Base-by-base conservation (phyloP, 148 eudicot genomes). In the Rhododendron mucronatum region DNA sequence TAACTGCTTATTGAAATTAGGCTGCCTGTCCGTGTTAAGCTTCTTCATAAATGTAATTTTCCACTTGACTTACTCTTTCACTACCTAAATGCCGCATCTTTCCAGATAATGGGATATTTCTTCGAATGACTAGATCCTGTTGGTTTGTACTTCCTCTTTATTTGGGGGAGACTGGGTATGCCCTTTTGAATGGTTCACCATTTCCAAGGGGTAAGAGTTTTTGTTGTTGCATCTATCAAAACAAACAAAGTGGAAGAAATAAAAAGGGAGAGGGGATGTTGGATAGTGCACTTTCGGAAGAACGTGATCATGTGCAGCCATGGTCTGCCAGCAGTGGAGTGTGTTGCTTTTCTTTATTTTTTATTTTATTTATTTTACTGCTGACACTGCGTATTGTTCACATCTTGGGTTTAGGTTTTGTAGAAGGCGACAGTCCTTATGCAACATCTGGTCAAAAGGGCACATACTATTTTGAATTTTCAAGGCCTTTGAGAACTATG, bases 401-500 rank as follows among this genome's bases (percentile, higher is more conserved):
- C 48, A 79, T 82, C 30, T 15, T 87, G 13, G 35, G 47, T 53
- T 86, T 91, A 96, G 98, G 97, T 84, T 96, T 88, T 91, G 88
- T 93, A 41, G 92, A 92, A 84, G 96, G 85, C 63, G 96, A 96
- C 83, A 93, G 94, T 92, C 98, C 98, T 71, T 96, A 92, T 88
- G 84, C 86, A 82, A 91, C 94, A 71, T 78, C 92, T 73, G 98
- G 94, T 82, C 65, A 90, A 85, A 93, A 92, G 88, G 98, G 98
- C 82, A 94, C 94, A 18, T 96, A 92, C 84, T 96, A 91, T 90
- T 96, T 96, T 87, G 98, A 96, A 88, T 94, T 96, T 83, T 91
- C 96, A 76, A 91, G 98, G 87, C 94, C 98, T 86, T 85, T 96
- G 90, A 91, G 98, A 88, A 94, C 98, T 59, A 94, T 92, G 94